phyloP scores from a whole-genome alignment of 2,329 filamentous ascomycete species.

The Rhexocercosporidium sp. region DNA sequence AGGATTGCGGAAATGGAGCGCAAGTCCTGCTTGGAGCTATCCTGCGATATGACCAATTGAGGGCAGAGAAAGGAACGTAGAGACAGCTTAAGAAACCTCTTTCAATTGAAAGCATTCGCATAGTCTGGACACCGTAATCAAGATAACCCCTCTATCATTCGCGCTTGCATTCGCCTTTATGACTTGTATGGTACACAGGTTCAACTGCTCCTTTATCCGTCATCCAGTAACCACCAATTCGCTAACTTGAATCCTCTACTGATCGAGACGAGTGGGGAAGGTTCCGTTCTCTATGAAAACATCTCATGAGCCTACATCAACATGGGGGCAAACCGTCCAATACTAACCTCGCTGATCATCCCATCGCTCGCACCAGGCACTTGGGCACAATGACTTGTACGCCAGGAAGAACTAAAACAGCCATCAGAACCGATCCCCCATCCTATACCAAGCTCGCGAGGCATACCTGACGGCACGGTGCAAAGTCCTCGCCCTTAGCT shows the following conservation, averaged over 20 bases:
- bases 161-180: constrained; percentile 33
- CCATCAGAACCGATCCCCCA: constrained; percentile 44
- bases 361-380: constrained; percentile 92
- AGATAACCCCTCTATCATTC: constrained; percentile 32
- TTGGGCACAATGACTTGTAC: constrained; percentile 97
- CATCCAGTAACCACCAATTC: constrained; percentile 14
- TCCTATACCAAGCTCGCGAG: constrained; percentile 29
- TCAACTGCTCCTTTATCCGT: constrained; percentile 30
- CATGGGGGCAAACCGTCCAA: neutral
- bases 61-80: constrained; percentile 32
- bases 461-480: constrained; percentile 91
- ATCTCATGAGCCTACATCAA: constrained; percentile 27
- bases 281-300: constrained; percentile 63
- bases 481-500: constrained; percentile 98
- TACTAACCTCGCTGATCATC: constrained; percentile 92
- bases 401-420: constrained; percentile 84
- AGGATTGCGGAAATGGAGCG: constrained; percentile 63
- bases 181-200: constrained; percentile 42
- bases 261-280: constrained; percentile 70
- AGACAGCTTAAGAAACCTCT: neutral
- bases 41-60: constrained; percentile 46
- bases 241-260: constrained; percentile 35
- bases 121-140: constrained; percentile 9
- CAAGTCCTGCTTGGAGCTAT: constrained; percentile 53
- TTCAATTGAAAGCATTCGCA: constrained; percentile 12